Evolutionary conservation across 2,329 filamentous ascomycete genomes (phyloP).

Genomic region (Septoria linicola): DNA sequence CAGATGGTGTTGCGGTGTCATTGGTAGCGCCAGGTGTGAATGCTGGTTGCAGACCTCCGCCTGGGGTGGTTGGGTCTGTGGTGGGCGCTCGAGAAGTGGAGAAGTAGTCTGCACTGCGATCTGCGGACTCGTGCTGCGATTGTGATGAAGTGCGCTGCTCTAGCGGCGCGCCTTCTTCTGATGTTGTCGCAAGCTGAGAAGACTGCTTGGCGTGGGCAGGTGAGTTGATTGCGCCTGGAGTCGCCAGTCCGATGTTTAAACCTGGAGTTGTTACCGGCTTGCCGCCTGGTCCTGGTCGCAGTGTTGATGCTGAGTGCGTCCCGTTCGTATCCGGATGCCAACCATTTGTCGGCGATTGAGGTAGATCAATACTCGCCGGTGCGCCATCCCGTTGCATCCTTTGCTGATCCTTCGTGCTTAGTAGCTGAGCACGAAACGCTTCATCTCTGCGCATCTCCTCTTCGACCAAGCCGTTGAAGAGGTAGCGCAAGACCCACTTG

Average conservation of each 20-base stretch:
- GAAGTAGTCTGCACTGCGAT: conserved; percentile 72
- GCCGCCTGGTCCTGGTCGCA: conserved; percentile 63
- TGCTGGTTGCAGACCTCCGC: conserved; percentile 29
- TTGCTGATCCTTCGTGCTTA: conserved; percentile 60
- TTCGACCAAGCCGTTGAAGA: conserved; percentile 85
- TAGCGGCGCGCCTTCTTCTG: conserved; percentile 46
- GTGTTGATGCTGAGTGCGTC: conserved; percentile 50
- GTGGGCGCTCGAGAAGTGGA: conserved; percentile 58
- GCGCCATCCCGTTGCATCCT: conserved; percentile 57
- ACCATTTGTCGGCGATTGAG: conserved; percentile 42
- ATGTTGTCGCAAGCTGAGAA: conserved; percentile 38
- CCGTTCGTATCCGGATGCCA: conserved; percentile 44
- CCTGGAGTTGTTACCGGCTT: conserved; percentile 67
- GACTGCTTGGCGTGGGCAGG: conserved; percentile 39
- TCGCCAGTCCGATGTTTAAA: conserved; percentile 66
- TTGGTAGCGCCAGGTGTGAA: conserved; percentile 35
- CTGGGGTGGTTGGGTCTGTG: conserved; percentile 37
- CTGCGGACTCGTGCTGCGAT: conserved; percentile 58
- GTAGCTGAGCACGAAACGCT: conserved; percentile 65
- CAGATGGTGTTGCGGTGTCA: conserved; percentile 40
- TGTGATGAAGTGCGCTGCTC: conserved; percentile 59
- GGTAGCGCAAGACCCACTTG: conserved; percentile 91
- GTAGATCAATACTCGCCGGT: conserved; percentile 61
- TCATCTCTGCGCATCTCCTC: conserved; percentile 86
- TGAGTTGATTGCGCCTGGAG: conserved; percentile 36